Base-by-base conservation (phyloP, 768 basidiomycete species). In the Solioccasus polychromus region DNA sequence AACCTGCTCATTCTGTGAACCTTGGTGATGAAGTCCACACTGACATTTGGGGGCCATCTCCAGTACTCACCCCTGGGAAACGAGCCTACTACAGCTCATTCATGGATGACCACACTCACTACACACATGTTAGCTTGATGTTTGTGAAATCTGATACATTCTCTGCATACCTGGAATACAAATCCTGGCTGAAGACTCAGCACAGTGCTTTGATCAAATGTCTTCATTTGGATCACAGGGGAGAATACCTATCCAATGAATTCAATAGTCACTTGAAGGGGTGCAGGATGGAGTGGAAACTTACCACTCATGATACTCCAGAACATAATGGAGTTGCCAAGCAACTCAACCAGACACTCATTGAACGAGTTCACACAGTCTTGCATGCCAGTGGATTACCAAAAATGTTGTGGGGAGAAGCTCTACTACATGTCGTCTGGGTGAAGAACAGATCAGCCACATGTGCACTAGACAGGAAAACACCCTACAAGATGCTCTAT, bases 31-130 rank as follows among this genome's bases (percentile, higher is more conserved):
- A 68, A 19, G 44, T 76, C 10, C 66, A 74, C 48, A 53, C 60
- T 1, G 70, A 79, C 47, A 30, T 77, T 1, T 78, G 76, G 73
- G 75, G 74, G 12, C 75, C 72, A 4, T 63, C 71, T 0, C 63
- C 58, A 0, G 53, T 68, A 0, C 34, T 43, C 11, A 68, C 61
- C 1, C 42, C 57, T 30, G 22, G 26, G 29, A 39, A 14, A 8
- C 19, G 3, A 7, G 7, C 12, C 28, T 39, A 39, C 5, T 39
- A 39, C 8, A 14, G 37, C 12, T n/a, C 23, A 1, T 39, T 39
- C 24, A 38, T 24, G 3, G 4, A 38, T 11, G 17, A 39, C n/a
- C n/a, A n/a, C n/a, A n/a, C n/a, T n/a, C 12, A 28, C 28, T 28
- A 12, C 28, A 28, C 28, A 28, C 12, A 12, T 7, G 28, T 28